Evolutionary conservation across 768 basidiomycete species (phyloP).

Genomic region (Mrakia frigida): DNA sequence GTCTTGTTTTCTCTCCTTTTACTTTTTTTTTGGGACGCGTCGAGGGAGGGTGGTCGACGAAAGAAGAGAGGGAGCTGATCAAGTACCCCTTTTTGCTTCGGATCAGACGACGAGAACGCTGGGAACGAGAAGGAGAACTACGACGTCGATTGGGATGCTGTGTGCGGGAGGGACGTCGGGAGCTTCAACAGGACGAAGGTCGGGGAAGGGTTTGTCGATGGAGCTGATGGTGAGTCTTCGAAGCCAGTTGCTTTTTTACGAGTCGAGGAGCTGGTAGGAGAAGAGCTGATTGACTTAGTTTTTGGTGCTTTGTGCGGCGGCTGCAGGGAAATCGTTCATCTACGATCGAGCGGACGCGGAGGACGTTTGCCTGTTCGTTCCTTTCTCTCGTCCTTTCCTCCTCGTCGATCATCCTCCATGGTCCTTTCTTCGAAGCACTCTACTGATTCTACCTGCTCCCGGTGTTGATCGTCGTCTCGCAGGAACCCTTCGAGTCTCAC

Average conservation of each 20-base stretch:
- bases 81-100: not conserved
- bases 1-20: too few species aligned
- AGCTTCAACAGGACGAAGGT: not conserved
- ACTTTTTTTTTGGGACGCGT: too few species aligned
- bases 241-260: not conserved
- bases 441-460: too few species aligned
- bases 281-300: too few species aligned
- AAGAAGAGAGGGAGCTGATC: not conserved
- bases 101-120: conserved; percentile 10
- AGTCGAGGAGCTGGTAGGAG: too few species aligned
- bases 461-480: not conserved
- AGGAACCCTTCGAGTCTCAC: not conserved
- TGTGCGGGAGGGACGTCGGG: not conserved
- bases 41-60: not conserved
- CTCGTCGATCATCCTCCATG: not conserved
- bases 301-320: not conserved
- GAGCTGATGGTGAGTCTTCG: not conserved
- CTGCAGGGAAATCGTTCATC: conserved; percentile 4
- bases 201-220: not conserved
- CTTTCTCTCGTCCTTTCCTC: too few species aligned
- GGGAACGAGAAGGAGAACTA: not conserved
- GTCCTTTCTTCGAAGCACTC: too few species aligned
- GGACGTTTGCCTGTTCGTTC: not conserved
- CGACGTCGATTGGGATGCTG: not conserved
- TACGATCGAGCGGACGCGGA: not conserved